Conservation (phyloP, 2,329 filamentous ascomycete species). For the Sclerotinia spermophila region DNA sequence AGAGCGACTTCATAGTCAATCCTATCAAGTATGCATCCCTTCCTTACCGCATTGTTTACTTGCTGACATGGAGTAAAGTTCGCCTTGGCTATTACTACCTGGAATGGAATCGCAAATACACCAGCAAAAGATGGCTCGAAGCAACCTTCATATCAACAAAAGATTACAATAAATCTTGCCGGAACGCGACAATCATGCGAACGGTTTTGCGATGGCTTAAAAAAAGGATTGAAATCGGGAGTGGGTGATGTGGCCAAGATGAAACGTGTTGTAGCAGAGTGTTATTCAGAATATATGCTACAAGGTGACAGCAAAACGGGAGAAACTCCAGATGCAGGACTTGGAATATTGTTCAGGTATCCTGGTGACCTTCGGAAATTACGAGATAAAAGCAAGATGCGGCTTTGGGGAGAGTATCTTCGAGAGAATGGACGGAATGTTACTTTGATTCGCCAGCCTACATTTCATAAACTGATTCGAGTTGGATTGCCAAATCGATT, state of each 20-base stretch:
- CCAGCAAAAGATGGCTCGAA: slow-evolving; percentile 43
- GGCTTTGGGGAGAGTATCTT: slow-evolving; percentile 94
- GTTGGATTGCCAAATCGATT: slow-evolving; percentile 92
- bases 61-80: slow-evolving; percentile 52
- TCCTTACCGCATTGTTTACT: not conserved
- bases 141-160: slow-evolving; percentile 59
- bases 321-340: slow-evolving; percentile 80
- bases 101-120: slow-evolving; percentile 70
- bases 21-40: slow-evolving; percentile 57
- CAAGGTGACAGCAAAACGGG: slow-evolving; percentile 58
- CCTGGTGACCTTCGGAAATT: slow-evolving; percentile 93
- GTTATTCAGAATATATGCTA: slow-evolving; percentile 85
- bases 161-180: slow-evolving; percentile 86
- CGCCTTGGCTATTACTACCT: slow-evolving; percentile 89
- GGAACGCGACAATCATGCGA: slow-evolving; percentile 88
- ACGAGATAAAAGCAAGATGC: slow-evolving; percentile 93
- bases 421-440: slow-evolving; percentile 91
- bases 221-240: slow-evolving; percentile 79
- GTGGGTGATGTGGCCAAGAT: slow-evolving; percentile 86
- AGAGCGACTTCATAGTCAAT: slow-evolving; percentile 88
- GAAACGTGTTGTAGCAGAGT: slow-evolving; percentile 73
- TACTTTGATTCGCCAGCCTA: slow-evolving; percentile 89
- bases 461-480: slow-evolving; percentile 94
- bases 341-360: slow-evolving; percentile 91
- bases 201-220: slow-evolving; percentile 92